Base-by-base conservation (phyloP, 495 filamentous ascomycete genomes). In the Aspergillus biplanus region DNA sequence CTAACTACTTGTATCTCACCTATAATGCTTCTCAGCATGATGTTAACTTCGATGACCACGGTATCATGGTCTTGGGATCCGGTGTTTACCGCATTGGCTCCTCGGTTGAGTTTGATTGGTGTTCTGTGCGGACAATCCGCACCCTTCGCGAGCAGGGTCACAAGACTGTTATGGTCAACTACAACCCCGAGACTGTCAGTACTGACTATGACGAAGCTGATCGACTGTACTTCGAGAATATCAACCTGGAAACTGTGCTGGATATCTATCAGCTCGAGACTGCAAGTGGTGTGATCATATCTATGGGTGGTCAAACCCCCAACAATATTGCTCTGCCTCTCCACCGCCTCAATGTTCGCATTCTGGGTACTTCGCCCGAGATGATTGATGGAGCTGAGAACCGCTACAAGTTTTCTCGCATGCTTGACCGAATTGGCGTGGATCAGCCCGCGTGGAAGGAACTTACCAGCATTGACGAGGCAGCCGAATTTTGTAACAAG, bases 341-440 rank as follows among this genome's bases (percentile, higher is more conserved):
- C 31, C 87, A 92, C 65, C 90, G 94, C 44, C 81, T 94, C 15
- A 95, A 96, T 49, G 91, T 97, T 67, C 92, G 91, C 76, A 89
- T 99, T 18, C 82, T 97, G 0, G 95, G 95, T 65, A 99, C 95
- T 2, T 97, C 95, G 0, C 95, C 95, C 34, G 93, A 99, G 74
- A 97, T 97, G 95, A 99, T 99, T 70, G 95, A 99, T 69, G 91
- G 86, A 35, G 95, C 95, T 11, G 95, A 99, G 78, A 99, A 99
- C 75, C 88, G 95, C 18, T 97, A 97, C 83, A 97, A 99, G 79
- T 99, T 99, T 82, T 97, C 94, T 6, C 92, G 93, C 67, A 98
- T 99, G 77, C 82, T 99, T 42, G 95, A 99, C 74, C 89, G 91
- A 62, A 96, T 98, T 62, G 88, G 87, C 47, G 92, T 99, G 52